Conservation (phyloP, 1,284 basidiomycete genomes). For the Mrakiaceae sp. region DNA sequence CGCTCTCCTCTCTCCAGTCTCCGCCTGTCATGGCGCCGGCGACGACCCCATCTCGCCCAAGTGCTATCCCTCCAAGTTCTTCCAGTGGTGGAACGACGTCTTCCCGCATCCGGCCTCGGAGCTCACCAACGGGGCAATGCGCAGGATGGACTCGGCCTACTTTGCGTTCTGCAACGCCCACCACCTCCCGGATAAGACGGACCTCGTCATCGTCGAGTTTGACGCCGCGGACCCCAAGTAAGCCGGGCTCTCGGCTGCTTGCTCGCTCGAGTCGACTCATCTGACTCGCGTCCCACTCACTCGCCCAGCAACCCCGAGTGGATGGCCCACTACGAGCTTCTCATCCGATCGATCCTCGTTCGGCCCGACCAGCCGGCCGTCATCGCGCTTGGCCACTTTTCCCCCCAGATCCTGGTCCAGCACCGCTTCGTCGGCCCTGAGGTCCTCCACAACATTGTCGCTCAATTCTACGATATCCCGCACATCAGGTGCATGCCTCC, state of each 20-base stretch:
- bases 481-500: conserved; percentile 51
- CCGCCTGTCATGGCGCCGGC: conserved; percentile 84
- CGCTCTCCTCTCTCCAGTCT: conserved; percentile 43
- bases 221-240: conserved; percentile 77
- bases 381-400: conserved; percentile 81
- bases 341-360: conserved; percentile 77
- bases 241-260: conserved; percentile 29
- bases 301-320: conserved; percentile 51
- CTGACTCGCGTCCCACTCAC: conserved; percentile 5
- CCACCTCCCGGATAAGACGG: conserved; percentile 81
- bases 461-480: conserved; percentile 90
- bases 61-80: conserved; percentile 83
- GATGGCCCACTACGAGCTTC: conserved; percentile 75
- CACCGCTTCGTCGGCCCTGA: conserved; percentile 80
- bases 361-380: conserved; percentile 80
- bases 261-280: background rate
- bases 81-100: conserved; percentile 87
- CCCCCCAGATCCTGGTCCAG: conserved; percentile 62
- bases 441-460: conserved; percentile 72
- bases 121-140: conserved; percentile 86
- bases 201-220: conserved; percentile 85
- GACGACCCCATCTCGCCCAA: conserved; percentile 72
- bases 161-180: conserved; percentile 84
- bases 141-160: conserved; percentile 77
- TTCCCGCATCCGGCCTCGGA: conserved; percentile 92